Percentiles rank a stretch among this genome's conserved stretches.
Evolutionary conservation across 352 stramenopile genomes (phyloP).

Genomic region (Phytophthora megakarya): DNA sequence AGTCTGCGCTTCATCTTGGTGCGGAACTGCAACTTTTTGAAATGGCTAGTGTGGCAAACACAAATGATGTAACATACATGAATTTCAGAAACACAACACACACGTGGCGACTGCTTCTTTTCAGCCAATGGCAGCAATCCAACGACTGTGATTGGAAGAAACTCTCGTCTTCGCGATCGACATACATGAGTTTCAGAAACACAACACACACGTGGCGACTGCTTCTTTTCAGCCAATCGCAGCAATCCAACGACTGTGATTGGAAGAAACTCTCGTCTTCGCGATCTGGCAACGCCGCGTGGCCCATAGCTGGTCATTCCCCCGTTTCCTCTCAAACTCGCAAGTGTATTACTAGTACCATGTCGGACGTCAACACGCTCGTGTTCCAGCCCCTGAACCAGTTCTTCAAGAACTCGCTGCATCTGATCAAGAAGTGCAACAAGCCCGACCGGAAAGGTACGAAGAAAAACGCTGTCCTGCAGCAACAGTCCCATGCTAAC

Average conservation of each 20-base stretch:
- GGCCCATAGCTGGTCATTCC: conserved; percentile 27
- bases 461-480: conserved; percentile 13
- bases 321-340: conserved; percentile 16
- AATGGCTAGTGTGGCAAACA: conserved; percentile 4
- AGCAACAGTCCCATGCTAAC: neutral
- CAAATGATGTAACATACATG: too few species aligned
- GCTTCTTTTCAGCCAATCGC: conserved; percentile 19
- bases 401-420: conserved; percentile 97
- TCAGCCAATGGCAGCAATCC: neutral
- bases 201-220: conserved; percentile 26
- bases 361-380: conserved; percentile 91
- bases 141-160: conserved; percentile 20
- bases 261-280: conserved; percentile 18
- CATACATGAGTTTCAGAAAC: too few species aligned
- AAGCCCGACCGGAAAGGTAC: conserved; percentile 98
- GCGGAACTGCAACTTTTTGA: conserved; percentile 26
- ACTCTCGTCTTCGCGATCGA: neutral
- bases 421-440: conserved; percentile 99
- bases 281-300: conserved; percentile 37
- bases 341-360: conserved; percentile 18
- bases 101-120: conserved; percentile 23
- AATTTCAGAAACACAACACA: too few species aligned
- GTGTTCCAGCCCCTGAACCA: conserved; percentile 96
- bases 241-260: neutral
- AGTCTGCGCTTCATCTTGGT: conserved; percentile 54